Conservation (phyloP, 768 basidiomycete genomes). For the Tylopilus balloui region DNA sequence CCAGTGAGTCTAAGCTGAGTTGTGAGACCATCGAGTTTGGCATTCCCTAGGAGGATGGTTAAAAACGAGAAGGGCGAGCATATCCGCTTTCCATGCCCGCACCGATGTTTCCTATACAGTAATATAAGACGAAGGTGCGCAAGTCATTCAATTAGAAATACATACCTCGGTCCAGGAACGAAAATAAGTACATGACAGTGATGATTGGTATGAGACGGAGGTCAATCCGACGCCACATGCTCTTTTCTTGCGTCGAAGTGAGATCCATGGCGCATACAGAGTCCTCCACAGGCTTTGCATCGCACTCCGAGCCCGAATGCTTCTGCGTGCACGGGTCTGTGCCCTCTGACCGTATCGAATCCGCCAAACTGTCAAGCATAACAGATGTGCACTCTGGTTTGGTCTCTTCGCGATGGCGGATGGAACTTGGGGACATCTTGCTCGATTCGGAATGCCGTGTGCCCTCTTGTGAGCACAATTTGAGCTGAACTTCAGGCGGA, state of each 20-base stretch:
- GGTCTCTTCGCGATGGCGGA: neutral
- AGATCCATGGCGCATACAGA: neutral
- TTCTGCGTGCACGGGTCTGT: neutral
- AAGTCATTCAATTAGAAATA: neutral
- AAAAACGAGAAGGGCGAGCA: neutral
- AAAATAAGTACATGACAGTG: constrained; percentile 1
- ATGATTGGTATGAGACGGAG: constrained; percentile 3
- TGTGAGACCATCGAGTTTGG: constrained; percentile 3
- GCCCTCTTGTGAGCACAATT: neutral
- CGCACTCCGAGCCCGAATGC: neutral
- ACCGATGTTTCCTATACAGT: constrained; percentile 1
- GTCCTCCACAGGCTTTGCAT: neutral
- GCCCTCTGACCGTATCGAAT: neutral
- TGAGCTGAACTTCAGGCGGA: neutral
- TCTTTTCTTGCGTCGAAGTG: neutral
- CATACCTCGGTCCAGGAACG: constrained; percentile 5
- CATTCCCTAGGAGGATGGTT: neutral
- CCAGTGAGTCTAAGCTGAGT: constrained; percentile 1
- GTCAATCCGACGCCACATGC: neutral
- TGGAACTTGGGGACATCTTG: neutral
- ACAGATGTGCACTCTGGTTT: neutral
- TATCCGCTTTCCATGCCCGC: neutral
- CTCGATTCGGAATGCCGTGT: neutral
- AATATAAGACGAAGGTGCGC: neutral
- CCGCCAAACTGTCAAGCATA: neutral